These are phyloP conservation scores for Saposhnikovia divaricata DNA, from an alignment of 129 eudicot genomes.

Conservation along the genomic window DNA sequence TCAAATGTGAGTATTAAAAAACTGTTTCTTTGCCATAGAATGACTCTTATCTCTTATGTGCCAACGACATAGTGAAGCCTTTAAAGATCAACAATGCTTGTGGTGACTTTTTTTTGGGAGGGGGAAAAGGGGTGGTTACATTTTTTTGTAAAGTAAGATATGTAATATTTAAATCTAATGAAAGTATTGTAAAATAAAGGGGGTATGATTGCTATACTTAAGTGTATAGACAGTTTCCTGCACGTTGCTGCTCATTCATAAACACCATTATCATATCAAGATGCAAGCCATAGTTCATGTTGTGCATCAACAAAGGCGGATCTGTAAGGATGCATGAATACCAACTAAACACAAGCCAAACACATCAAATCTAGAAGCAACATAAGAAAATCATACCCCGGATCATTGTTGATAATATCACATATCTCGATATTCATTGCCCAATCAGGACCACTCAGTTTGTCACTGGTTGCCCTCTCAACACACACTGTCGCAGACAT, in stretches of 20 bases:
- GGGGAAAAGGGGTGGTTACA: neutral
- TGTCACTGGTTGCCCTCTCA: conserved; percentile 94
- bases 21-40: neutral
- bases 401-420: conserved; percentile 76
- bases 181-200: neutral
- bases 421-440: conserved; percentile 86
- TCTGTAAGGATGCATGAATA: neutral
- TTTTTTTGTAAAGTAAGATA: no score
- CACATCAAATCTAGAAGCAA: neutral
- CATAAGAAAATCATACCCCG: conserved; percentile 41
- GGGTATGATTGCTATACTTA: neutral
- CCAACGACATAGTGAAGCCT: neutral
- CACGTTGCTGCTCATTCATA: neutral
- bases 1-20: neutral
- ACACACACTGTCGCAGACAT: conserved; percentile 81
- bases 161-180: neutral
- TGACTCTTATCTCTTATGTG: neutral
- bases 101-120: neutral
- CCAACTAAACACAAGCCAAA: neutral
- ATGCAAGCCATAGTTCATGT: neutral
- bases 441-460: conserved; percentile 90
- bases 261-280: neutral
- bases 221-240: neutral
- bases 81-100: neutral
- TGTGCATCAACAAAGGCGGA: neutral